Evolutionary conservation across 2,329 filamentous ascomycete genomes (phyloP).

Genomic region (Tothia fuscella): DNA sequence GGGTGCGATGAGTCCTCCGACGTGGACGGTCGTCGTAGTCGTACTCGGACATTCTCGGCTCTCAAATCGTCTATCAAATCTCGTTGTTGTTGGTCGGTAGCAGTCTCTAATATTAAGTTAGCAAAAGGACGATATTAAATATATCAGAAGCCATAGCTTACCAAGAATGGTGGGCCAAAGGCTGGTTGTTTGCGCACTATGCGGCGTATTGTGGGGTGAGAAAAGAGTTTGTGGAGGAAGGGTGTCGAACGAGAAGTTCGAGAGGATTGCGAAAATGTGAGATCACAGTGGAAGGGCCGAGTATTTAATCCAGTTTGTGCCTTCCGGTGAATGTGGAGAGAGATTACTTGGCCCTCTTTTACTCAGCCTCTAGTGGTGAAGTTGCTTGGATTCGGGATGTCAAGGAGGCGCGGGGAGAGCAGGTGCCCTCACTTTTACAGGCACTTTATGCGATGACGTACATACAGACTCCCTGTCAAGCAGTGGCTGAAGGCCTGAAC

Average conservation of each 20-base stretch:
- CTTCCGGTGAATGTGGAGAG: conserved; percentile 1
- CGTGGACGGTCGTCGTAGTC: conserved; percentile 35
- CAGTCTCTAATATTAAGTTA: conserved; percentile 2
- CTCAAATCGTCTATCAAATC: conserved; percentile 1
- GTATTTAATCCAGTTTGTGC: conserved; percentile 1
- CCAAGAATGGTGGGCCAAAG: not conserved
- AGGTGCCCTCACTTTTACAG: no score
- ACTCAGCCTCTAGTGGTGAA: no score
- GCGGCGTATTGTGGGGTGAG: not conserved
- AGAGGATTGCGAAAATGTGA: not conserved
- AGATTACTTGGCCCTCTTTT: no score
- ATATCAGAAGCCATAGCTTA: no score
- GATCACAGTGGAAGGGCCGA: not conserved
- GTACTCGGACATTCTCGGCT: conserved; percentile 34
- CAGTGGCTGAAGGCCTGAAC: no score
- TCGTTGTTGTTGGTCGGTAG: conserved; percentile 1
- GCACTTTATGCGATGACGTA: no score
- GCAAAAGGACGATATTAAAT: not conserved
- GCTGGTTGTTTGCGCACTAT: not conserved
- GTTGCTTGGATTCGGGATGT: no score
- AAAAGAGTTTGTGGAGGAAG: conserved; percentile 8
- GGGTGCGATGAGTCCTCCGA: conserved; percentile 24
- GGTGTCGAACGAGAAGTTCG: conserved; percentile 1
- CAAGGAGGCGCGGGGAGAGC: no score
- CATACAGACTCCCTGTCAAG: no score